Percentiles rank a stretch among this genome's conserved stretches.
Evolutionary conservation across 768 basidiomycete species (phyloP).

Genomic region (Lentinula lateritia): DNA sequence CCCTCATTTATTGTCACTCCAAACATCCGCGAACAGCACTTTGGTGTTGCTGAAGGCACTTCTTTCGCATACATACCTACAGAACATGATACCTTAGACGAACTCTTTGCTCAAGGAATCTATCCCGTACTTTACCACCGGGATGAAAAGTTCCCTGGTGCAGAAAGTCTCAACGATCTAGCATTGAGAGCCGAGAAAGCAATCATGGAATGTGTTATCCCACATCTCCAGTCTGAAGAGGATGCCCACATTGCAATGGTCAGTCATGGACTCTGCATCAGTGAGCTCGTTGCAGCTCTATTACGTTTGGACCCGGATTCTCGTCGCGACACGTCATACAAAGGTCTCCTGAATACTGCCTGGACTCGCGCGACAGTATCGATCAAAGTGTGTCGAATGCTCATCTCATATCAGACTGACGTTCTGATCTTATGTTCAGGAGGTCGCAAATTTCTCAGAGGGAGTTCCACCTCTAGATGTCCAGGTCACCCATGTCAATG

Average conservation of each 20-base stretch:
- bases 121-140: conserved; percentile 49
- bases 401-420: conserved; percentile 1
- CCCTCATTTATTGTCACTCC: conserved; percentile 49
- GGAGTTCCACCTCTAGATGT: conserved; percentile 27
- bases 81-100: conserved; percentile 28
- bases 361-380: conserved; percentile 56
- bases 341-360: conserved; percentile 65
- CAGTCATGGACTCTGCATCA: conserved; percentile 72
- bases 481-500: conserved; percentile 30
- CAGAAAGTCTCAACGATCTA: conserved; percentile 64
- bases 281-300: conserved; percentile 52
- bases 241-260: conserved; percentile 57
- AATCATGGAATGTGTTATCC: conserved; percentile 49
- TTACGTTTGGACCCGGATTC: conserved; percentile 45
- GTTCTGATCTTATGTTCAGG: neutral
- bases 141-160: conserved; percentile 55
- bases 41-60: conserved; percentile 67
- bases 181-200: conserved; percentile 46
- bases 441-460: conserved; percentile 10
- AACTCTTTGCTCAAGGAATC: conserved; percentile 41
- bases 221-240: conserved; percentile 38
- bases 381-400: conserved; percentile 30
- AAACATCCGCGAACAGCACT: conserved; percentile 64
- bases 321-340: conserved; percentile 26
- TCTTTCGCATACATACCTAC: conserved; percentile 34